Percentiles rank a stretch among this genome's conserved stretches.
phyloP scores from a whole-genome alignment of 768 basidiomycete species.

The Amanita muscaria region DNA sequence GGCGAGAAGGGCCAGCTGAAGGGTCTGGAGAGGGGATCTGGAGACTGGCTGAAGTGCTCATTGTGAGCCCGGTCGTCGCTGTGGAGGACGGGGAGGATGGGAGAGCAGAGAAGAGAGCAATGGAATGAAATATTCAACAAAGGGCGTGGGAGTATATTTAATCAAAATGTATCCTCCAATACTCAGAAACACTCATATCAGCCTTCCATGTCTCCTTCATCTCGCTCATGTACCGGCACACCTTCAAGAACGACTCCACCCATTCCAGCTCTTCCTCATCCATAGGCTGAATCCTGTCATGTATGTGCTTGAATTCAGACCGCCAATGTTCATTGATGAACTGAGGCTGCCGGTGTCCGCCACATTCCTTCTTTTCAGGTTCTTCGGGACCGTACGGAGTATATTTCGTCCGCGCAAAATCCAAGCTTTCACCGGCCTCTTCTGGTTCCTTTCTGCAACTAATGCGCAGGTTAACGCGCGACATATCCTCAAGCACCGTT shows the following conservation, averaged over 20 bases:
- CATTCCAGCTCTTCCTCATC: conserved; percentile 17
- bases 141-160: background rate
- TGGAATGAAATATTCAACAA: background rate
- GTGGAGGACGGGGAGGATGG: background rate
- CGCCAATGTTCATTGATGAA: background rate
- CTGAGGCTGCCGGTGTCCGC: background rate
- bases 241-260: conserved; percentile 19
- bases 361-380: background rate
- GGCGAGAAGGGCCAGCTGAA: conserved; percentile 34
- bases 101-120: background rate
- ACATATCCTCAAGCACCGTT: conserved; percentile 13
- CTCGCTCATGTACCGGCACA: conserved; percentile 16
- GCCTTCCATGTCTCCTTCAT: conserved; percentile 15
- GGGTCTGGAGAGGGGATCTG: conserved; percentile 23
- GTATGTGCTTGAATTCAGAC: background rate
- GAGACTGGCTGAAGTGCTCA: conserved; percentile 20
- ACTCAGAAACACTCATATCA: conserved; percentile 9
- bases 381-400: conserved; percentile 9
- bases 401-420: conserved; percentile 12
- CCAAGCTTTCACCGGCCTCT: background rate
- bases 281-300: conserved; percentile 10
- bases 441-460: too few relatives aligned
- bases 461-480: conserved; percentile 5
- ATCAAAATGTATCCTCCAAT: conserved; percentile 14
- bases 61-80: background rate